Percentiles rank a stretch among this genome's conserved stretches.
Conservation (phyloP, 345 rosid genomes). For the Cardamine occulta region DNA sequence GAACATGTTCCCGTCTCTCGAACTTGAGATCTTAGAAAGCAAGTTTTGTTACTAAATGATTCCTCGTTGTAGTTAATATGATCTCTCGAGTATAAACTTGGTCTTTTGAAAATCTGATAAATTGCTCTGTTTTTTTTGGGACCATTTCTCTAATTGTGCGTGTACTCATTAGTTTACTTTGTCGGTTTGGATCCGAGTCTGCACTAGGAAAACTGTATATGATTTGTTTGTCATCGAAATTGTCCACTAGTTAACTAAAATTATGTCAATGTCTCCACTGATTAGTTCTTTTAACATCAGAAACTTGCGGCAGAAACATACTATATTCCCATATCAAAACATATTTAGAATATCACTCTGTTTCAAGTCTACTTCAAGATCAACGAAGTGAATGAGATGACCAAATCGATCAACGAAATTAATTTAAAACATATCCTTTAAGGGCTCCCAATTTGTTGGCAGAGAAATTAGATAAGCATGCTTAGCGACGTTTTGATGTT, state of each 20-base stretch:
- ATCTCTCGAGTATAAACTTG: not conserved
- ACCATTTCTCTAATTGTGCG: not conserved
- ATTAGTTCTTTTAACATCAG: not conserved
- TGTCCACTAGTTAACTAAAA: not conserved
- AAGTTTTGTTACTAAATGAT: not conserved
- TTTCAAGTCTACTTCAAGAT: not conserved
- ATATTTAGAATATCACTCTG: not conserved
- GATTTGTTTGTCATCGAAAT: not conserved
- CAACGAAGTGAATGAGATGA: not conserved
- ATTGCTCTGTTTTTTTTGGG: not conserved
- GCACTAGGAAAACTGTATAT: not conserved
- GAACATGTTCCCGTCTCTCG: not conserved
- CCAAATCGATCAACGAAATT: not conserved
- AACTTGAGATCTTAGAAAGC: not conserved
- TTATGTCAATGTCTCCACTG: not conserved
- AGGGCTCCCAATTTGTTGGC: not conserved
- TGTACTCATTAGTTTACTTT: not conserved
- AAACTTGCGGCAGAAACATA: constrained; percentile 2
- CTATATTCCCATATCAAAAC: not conserved
- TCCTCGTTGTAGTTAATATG: not conserved
- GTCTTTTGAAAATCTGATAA: not conserved
- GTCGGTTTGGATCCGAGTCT: not conserved
- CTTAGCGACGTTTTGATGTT: not conserved
- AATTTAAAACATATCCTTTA: not conserved
- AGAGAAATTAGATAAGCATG: not conserved